A percentile compares a stretch with the other conserved stretches of the same genome.
Conservation (phyloP, 306 rosid genomes). For the Clitoria ternatea region DNA sequence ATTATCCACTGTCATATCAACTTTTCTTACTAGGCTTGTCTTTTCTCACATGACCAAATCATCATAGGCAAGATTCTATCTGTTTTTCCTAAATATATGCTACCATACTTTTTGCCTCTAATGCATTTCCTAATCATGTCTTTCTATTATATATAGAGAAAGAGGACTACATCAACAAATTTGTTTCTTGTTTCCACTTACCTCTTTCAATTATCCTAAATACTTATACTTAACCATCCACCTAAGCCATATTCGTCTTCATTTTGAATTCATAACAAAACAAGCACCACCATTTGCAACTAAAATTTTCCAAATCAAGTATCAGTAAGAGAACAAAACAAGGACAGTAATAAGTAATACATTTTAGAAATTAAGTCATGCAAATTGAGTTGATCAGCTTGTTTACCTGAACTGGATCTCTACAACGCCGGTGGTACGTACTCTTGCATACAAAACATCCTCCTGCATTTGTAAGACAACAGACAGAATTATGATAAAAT, state of each 20-base stretch:
- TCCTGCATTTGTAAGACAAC: conserved; percentile 55
- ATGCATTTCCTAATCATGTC: background rate
- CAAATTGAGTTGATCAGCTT: background rate
- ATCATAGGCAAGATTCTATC: background rate
- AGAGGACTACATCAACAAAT: background rate
- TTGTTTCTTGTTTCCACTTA: background rate
- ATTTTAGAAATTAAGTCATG: background rate
- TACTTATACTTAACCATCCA: background rate
- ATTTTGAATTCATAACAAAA: background rate
- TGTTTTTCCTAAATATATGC: background rate
- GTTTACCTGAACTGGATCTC: conserved; percentile 99
- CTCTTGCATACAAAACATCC: conserved; percentile 94
- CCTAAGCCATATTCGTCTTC: background rate
- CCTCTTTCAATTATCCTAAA: background rate
- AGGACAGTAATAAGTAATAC: conserved; percentile 3
- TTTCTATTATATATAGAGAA: background rate
- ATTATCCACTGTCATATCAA: background rate
- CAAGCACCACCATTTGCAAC: background rate
- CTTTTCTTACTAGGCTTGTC: background rate
- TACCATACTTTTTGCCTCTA: background rate
- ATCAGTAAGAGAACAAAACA: background rate
- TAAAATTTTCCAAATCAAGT: background rate
- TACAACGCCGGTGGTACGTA: conserved; percentile 95
- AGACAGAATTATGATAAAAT: conserved; percentile 1
- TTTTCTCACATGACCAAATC: background rate